Evolutionary conservation across 2,329 filamentous ascomycete species (phyloP), one percentile per base, ranked within the genome.

Genomic region (Penicillium verrucosum): DNA sequence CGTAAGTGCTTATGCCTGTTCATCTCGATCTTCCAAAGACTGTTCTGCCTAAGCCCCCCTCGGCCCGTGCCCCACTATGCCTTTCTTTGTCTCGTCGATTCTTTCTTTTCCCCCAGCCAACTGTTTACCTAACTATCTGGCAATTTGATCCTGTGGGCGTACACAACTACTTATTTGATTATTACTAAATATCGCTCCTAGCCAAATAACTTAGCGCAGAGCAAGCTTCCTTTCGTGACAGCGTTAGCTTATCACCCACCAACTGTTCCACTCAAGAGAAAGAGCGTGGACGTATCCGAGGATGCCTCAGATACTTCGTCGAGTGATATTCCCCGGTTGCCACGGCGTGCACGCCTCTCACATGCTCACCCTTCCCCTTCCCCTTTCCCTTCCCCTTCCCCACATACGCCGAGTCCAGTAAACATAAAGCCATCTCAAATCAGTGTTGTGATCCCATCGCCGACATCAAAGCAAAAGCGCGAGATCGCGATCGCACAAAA

Each of bases 201-300:
- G 41, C 6, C 32, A 34, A 29, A 46, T n/a, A 12, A 37, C 3
- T 30, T 46, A 23, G 23, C 9, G 1, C 41, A 46, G 18, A 30
- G 1, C 27, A 42, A 27, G 27, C 5, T 50, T 10, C 46, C 51
- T 1, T 59, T 59, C 32, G 32, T 59, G 34, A 41, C 60, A 29
- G 53, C 58, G 14, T 30, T 67, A 10, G 50, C 62, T 1, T 63
- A 65, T 54, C 60, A 61, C 2, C 48, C 50, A 48, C 45, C 61
- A n/a, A 61, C 62, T 0, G 40, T 51, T n/a, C 47, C 53, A 23
- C 10, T 37, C 1, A 56, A 56, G 14, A 52, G 54, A 16, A 54
- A 49, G 10, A 46, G 36, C 11, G 1, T 52, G 7, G 48, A 34
- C 9, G 2, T 4, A 23, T 52, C 42, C 6, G 41, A 50, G 5